phyloP scores from a whole-genome alignment of 2,329 filamentous ascomycete genomes.

The Didymella pinodella region DNA sequence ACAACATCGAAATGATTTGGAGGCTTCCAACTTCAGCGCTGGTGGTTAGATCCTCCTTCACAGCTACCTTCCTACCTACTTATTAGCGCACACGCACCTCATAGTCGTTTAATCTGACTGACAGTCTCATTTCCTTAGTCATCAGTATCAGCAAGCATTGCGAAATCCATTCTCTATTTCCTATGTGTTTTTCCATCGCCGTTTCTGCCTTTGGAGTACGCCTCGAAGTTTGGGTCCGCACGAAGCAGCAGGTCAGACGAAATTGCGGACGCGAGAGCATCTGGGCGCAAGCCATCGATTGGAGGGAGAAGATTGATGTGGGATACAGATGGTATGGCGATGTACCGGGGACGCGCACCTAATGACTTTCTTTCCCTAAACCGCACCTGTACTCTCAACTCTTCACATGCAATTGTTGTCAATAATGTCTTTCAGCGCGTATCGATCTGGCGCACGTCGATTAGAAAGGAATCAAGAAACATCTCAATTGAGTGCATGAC shows the following conservation, averaged over 20 bases:
- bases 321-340: constrained; percentile 41
- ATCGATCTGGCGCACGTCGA: constrained; percentile 27
- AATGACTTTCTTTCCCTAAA: constrained; percentile 28
- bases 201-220: constrained; percentile 38
- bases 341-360: constrained; percentile 34
- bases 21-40: constrained; percentile 38
- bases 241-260: constrained; percentile 29
- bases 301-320: constrained; percentile 37
- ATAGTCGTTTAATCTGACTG: constrained; percentile 42
- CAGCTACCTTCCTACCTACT: constrained; percentile 22
- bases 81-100: constrained; percentile 18
- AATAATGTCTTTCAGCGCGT: constrained; percentile 25
- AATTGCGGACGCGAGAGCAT: constrained; percentile 26
- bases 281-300: constrained; percentile 27
- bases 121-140: constrained; percentile 43
- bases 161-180: constrained; percentile 34
- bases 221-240: constrained; percentile 39
- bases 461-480: constrained; percentile 34
- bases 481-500: constrained; percentile 30
- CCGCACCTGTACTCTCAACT: constrained; percentile 15
- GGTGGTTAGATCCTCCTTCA: constrained; percentile 33
- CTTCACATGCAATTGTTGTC: neutral
- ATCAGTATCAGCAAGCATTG: constrained; percentile 17
- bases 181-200: constrained; percentile 44
- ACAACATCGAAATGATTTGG: constrained; percentile 37